phyloP scores from a whole-genome alignment of 2,329 filamentous ascomycete genomes.

The Aspergillus pseudoglaucus region DNA sequence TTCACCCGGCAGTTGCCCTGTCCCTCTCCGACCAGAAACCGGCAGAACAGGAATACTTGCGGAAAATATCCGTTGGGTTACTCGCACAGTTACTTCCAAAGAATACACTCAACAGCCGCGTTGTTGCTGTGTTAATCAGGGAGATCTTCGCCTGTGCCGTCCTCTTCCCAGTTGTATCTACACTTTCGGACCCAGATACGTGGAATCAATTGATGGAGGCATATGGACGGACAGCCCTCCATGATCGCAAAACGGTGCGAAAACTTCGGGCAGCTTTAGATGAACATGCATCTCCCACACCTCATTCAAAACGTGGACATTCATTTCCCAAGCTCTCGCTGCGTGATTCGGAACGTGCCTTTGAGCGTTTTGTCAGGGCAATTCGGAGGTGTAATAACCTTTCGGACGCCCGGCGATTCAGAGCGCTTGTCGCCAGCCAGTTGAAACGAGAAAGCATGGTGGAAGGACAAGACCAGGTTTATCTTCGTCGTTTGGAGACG shows the following conservation, averaged over 20 bases:
- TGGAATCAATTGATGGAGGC: constrained; percentile 97
- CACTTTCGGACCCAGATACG: constrained; percentile 84
- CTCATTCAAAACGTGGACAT: constrained; percentile 57
- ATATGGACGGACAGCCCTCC: constrained; percentile 75
- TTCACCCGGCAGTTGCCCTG: constrained; percentile 79
- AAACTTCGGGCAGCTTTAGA: constrained; percentile 88
- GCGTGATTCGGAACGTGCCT: constrained; percentile 81
- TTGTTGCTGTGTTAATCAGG: constrained; percentile 72
- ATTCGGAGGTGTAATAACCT: constrained; percentile 85
- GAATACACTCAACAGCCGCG: constrained; percentile 68
- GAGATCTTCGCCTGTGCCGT: constrained; percentile 95
- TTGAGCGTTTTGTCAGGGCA: constrained; percentile 86
- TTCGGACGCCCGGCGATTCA: constrained; percentile 84
- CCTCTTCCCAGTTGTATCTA: constrained; percentile 69
- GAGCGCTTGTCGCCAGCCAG: constrained; percentile 88
- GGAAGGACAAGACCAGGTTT: constrained; percentile 75
- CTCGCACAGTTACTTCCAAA: constrained; percentile 69
- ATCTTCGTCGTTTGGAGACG: constrained; percentile 83
- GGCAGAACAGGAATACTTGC: constrained; percentile 81
- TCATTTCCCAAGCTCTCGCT: constrained; percentile 73
- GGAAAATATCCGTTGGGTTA: constrained; percentile 64
- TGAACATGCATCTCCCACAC: constrained; percentile 80
- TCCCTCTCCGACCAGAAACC: constrained; percentile 77
- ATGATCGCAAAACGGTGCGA: constrained; percentile 90
- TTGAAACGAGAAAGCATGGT: constrained; percentile 74